Conservation (phyloP, 805 yeast species). For the Teunomyces atbi region DNA sequence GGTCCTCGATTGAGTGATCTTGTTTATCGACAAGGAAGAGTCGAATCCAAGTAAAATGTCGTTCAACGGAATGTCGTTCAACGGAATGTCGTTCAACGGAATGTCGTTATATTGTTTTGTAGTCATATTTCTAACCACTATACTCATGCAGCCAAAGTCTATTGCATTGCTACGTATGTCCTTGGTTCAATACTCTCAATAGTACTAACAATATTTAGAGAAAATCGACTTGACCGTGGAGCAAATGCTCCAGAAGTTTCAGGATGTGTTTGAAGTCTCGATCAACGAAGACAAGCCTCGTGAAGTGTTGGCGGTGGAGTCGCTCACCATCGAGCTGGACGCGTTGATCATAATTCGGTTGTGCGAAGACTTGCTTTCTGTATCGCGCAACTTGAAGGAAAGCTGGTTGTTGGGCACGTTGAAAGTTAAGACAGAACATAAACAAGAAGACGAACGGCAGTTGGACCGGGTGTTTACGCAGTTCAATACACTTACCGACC, state of each 20-base stretch:
- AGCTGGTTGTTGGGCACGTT: constrained; percentile 58
- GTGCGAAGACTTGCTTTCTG: constrained; percentile 50
- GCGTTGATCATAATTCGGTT: constrained; percentile 50
- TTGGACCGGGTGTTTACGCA: constrained; percentile 27
- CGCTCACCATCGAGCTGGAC: constrained; percentile 54
- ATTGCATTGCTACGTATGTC: constrained; percentile 39
- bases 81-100: no score
- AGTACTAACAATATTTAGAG: constrained; percentile 35
- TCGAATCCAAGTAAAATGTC: no score
- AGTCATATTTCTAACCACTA: neutral
- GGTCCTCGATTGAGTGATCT: no score
- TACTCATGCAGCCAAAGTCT: constrained; percentile 45
- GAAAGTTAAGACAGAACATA: constrained; percentile 27
- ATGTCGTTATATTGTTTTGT: no score
- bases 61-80: no score
- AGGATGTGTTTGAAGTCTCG: constrained; percentile 51
- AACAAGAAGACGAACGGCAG: constrained; percentile 16
- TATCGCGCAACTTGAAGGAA: constrained; percentile 51
- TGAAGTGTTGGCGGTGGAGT: constrained; percentile 49
- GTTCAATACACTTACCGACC: constrained; percentile 34
- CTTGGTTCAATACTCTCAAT: constrained; percentile 9
- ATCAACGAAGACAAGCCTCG: constrained; percentile 39
- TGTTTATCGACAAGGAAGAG: no score
- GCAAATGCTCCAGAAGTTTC: constrained; percentile 50
- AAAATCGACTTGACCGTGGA: constrained; percentile 53